Evolutionary conservation across 257 asterid genomes (phyloP), one percentile per base, ranked within the genome.

Genomic region (Plantago elongata): DNA sequence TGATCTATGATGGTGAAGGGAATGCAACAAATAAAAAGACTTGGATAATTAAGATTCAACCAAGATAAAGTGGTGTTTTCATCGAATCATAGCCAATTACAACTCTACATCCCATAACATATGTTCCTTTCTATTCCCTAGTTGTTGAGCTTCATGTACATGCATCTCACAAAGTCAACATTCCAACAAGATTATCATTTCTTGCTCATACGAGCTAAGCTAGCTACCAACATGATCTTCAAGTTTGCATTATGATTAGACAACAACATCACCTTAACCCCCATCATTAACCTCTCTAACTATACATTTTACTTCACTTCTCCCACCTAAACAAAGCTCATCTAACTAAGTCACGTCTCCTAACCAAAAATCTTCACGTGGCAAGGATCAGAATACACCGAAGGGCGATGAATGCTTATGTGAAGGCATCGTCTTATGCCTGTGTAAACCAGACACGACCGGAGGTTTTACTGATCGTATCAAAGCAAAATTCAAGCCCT

Each of bases 401-500:
- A 85, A 89, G 70, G 90, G 58, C 71, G 75, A 68, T 72, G 78
- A 30, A 13, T 46, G 73, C 5, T 69, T 70, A 13, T 60, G 63
- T 14, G 72, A 22, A 69, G 83, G 57, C 66, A 60, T 54, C 73
- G 86, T 75, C 68, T 69, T 74, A 61, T 59, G 72, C 16, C 70
- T 45, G 64, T 72, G 11, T 3, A 73, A 62, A 3, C 85, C 81
- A 66, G 77, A 73, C 9, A 71, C 77, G 9, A 58, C 56, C 30
- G 97, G 95, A 30, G 97, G 95, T 56, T 81, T 50, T 65, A 78
- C 80, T 15, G 92, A 69, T 48, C 97, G 64, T 0, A 89, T 78
- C 8, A 89, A 79, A 40, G 97, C 97, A 30, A 89, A 89, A 60
- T 89, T 89, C 84, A 89, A 66, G 1, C 86, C 94, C 74, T 75